A percentile compares a stretch with the other conserved stretches of the same genome.
These are phyloP conservation scores for Tremellales sp. DNA, from an alignment of 1,284 basidiomycete species.

Conservation along the genomic window DNA sequence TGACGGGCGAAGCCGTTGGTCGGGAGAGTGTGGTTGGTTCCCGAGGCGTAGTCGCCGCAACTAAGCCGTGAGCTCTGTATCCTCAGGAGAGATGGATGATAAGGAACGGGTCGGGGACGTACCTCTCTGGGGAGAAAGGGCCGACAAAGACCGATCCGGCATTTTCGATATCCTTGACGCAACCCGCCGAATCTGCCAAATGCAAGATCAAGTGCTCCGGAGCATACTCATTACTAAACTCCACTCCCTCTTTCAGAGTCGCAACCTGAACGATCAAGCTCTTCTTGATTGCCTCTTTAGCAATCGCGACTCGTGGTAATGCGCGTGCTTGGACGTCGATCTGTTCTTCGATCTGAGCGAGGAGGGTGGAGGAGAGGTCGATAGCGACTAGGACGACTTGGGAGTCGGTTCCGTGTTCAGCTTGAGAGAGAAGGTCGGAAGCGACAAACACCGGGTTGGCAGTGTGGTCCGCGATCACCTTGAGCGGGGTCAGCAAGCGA, in stretches of 20 bases:
- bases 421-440: constrained; percentile 93
- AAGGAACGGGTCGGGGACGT: constrained; percentile 19
- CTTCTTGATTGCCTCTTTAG: constrained; percentile 85
- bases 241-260: constrained; percentile 69
- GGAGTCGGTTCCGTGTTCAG: constrained; percentile 96
- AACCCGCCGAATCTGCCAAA: constrained; percentile 64
- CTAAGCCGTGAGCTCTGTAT: constrained; percentile 48
- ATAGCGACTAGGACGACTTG: constrained; percentile 92
- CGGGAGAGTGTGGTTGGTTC: constrained; percentile 95
- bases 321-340: constrained; percentile 84
- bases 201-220: constrained; percentile 95
- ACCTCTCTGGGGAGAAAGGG: constrained; percentile 90
- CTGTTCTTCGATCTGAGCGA: constrained; percentile 74
- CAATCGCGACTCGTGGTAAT: constrained; percentile 82
- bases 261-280: constrained; percentile 78
- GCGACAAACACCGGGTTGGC: constrained; percentile 89
- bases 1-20: constrained; percentile 95
- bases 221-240: constrained; percentile 94
- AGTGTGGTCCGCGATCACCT: constrained; percentile 89
- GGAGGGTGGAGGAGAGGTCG: constrained; percentile 59
- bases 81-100: not conserved
- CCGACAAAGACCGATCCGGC: constrained; percentile 97
- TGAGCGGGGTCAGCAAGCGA: not conserved
- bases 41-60: constrained; percentile 97
- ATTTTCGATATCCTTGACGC: constrained; percentile 70